Evolutionary conservation across 192 early-diverging fungal species (phyloP), one percentile per base, ranked within the genome.

Genomic region (Gamsiella multidivaricata): DNA sequence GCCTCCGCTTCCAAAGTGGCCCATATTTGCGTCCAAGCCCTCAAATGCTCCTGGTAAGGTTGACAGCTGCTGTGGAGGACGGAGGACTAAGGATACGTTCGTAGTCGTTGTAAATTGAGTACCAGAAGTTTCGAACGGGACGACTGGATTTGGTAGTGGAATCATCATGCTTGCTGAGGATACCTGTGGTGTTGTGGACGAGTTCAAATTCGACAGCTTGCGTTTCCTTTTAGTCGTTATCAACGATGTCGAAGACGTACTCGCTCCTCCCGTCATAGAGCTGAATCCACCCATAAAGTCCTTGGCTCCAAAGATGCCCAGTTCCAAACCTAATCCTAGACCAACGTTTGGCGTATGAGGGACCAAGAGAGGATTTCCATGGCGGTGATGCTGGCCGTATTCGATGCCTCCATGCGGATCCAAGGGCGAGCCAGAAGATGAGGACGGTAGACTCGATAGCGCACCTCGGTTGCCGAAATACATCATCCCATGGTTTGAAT

Each of bases 401-500:
- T 52, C 43, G 10, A 64, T 14, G 15, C 49, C 49, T 1, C 50
- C 25, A 18, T 50, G 49, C 9, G 59, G 45, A 18, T 50, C 45
- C 45, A 61, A 28, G 12, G 59, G 43, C 10, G 59, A 49, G 14
- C 59, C 45, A 32, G 59, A 61, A 22, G 45, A 20, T 22, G 59
- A n/a, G 15, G 59, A 23, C 8, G 59, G 34, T 33, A 61, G 45
- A 49, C 49, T 46, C 42, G 34, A 11, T 42, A 39, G 2, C 12
- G 23, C 51, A 9, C 50, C 43, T 22, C 20, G 33, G 42, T 31
- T 64, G 14, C 61, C 50, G 12, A 64, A 15, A 42, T 53, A 64
- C 28, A 64, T 64, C 61, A 64, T 52, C 3, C 25, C 39, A 29
- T 52, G 49, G n/a, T 3, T 64, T 15, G 61, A 36, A 22, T 64